Evolutionary conservation across 2,329 filamentous ascomycete genomes (phyloP).

Genomic region (Metarhizium album): DNA sequence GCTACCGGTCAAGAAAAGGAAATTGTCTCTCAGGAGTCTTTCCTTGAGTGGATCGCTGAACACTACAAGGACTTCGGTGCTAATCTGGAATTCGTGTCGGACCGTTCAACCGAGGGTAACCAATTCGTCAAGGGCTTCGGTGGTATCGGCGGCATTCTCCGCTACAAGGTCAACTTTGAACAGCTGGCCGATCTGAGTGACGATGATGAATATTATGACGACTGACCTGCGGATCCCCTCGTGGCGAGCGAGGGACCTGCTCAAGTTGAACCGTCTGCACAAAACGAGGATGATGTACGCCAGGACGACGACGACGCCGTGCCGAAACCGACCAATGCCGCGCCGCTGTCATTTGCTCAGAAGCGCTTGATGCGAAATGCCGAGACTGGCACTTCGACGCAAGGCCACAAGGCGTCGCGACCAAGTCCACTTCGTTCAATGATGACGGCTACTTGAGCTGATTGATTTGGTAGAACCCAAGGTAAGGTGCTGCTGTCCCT

Average conservation of each 20-base stretch:
- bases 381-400: conserved; percentile 32
- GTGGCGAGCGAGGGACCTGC: conserved; percentile 72
- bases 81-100: conserved; percentile 91
- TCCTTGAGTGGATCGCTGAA: conserved; percentile 99
- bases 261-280: conserved; percentile 46
- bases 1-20: conserved; percentile 97
- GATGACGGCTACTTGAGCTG: conserved; percentile 51
- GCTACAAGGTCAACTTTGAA: conserved; percentile 99
- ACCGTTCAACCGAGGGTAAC: conserved; percentile 95
- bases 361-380: conserved; percentile 37
- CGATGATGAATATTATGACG: conserved; percentile 87
- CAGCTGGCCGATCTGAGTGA: conserved; percentile 90
- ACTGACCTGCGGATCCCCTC: conserved; percentile 90
- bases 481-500: conserved; percentile 13
- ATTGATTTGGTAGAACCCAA: conserved; percentile 19
- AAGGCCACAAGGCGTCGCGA: conserved; percentile 41
- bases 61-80: conserved; percentile 98
- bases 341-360: conserved; percentile 33
- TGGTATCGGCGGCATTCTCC: conserved; percentile 92
- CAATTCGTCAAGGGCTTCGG: conserved; percentile 99
- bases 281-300: conserved; percentile 30
- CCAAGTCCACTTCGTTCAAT: conserved; percentile 60
- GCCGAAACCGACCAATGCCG: conserved; percentile 33
- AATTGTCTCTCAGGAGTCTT: conserved; percentile 72
- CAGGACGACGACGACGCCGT: conserved; percentile 27